phyloP scores from a whole-genome alignment of 2,329 filamentous ascomycete genomes.

The Ophiostoma sp. region DNA sequence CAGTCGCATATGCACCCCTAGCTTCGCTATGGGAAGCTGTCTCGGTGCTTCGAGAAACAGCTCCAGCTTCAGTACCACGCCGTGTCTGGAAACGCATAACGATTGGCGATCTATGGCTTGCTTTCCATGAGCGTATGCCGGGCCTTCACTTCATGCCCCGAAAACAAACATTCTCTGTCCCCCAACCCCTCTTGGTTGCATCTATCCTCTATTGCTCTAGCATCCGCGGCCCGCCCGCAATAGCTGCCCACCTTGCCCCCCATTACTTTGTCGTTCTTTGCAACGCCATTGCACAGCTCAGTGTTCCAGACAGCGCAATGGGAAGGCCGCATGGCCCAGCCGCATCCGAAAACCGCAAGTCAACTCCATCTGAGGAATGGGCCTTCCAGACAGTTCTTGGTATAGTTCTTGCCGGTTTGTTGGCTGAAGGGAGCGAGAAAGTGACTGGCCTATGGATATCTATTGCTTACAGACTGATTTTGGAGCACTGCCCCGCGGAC shows the following conservation, averaged over 20 bases:
- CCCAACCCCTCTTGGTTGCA: conserved; percentile 40
- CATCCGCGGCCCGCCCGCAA: conserved; percentile 19
- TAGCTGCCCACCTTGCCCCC: conserved; percentile 23
- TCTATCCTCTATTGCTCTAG: conserved; percentile 41
- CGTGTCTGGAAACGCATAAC: conserved; percentile 23
- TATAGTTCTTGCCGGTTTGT: conserved; percentile 25
- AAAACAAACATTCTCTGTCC: conserved; percentile 40
- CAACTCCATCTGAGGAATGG: conserved; percentile 24
- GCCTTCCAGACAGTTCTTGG: conserved; percentile 27
- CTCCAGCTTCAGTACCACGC: background rate
- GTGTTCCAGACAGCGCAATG: conserved; percentile 24
- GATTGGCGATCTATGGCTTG: conserved; percentile 22
- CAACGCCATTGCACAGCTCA: conserved; percentile 26
- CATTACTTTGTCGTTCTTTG: conserved; percentile 26
- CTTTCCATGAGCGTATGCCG: conserved; percentile 42
- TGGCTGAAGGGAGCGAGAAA: conserved; percentile 23
- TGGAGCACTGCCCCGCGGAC: conserved; percentile 25
- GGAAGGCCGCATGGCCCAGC: conserved; percentile 14
- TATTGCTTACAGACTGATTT: conserved; percentile 26
- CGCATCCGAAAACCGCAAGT: background rate
- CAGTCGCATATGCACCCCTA: conserved; percentile 19
- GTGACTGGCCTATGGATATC: conserved; percentile 26
- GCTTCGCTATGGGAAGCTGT: conserved; percentile 23
- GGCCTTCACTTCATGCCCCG: conserved; percentile 43
- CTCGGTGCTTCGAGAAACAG: conserved; percentile 6